Base-by-base conservation (phyloP, 2,329 filamentous ascomycete genomes). In the Penicillium sp. region DNA sequence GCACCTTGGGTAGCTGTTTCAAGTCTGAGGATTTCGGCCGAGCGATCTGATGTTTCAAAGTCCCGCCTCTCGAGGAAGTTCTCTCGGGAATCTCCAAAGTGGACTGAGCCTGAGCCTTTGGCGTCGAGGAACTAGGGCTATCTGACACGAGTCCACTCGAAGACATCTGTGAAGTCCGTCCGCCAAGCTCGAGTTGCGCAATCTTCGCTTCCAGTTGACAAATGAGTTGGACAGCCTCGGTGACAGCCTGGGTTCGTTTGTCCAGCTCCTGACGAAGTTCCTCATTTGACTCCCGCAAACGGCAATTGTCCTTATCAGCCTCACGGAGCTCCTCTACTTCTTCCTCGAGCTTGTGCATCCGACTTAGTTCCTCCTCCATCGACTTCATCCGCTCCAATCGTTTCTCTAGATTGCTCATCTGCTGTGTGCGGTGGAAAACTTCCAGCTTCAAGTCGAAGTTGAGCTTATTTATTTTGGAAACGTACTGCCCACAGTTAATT, bases 361-460 rank as follows among this genome's bases (percentile, higher is more conserved):
- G 62, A 39, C 57, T 44, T 8, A 70, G 47, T 28, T 68, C 65
- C 29, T 67, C 60, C 53, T 70, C 66, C 47, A 72, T 46, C 35
- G 61, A 50, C n/a, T 61, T 48, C 62, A 72, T 67, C 13, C 60
- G 63, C 23, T 65, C 64, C 37, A 71, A 26, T 39, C 67, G 70
- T 49, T 66, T 65, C 54, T 70, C 66, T 39, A 70, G 31, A 0
- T 50, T 44, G 8, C 55, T 46, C 44, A 70, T 58, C 34, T 72
- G 69, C 46, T 71, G 66, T 2, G 61, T 56, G 22, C 69, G 65
- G 43, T 71, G 67, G 37, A 68, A 69, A 1, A 72, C 63, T 29
- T 71, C 68, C 11, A 72, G 60, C 54, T 72, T 72, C 47, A 72
- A 46, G 50, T 72, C 69, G 44, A 72, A 72, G 24, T 71, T 72